phyloP scores from a whole-genome alignment of 139 green algal species.

The Raphidocelis subcapitata region DNA sequence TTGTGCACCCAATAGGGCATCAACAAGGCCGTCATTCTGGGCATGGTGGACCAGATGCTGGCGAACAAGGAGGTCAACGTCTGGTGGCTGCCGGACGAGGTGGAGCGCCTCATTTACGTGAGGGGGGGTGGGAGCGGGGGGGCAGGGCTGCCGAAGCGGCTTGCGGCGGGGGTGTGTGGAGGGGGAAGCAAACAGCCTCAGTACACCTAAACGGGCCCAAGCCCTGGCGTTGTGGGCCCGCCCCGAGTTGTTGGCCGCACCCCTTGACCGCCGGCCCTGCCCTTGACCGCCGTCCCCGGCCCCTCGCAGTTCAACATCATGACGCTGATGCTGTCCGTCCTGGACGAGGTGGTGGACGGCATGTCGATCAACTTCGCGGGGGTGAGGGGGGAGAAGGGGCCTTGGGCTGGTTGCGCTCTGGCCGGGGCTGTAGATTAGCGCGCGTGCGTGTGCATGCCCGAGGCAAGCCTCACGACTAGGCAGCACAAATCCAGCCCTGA shows the following conservation, averaged over 20 bases:
- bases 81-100: conserved; percentile 34
- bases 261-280: too few relatives aligned
- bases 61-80: conserved; percentile 32
- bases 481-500: too few relatives aligned
- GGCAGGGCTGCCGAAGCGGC: too few relatives aligned
- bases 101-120: conserved; percentile 27
- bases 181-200: too few relatives aligned
- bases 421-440: too few relatives aligned
- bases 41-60: conserved; percentile 30
- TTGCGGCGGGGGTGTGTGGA: too few relatives aligned
- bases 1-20: conserved; percentile 27
- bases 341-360: conserved; percentile 33
- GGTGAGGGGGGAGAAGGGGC: neutral
- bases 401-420: too few relatives aligned
- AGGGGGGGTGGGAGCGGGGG: neutral
- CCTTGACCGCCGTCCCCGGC: neutral
- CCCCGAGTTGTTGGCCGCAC: too few relatives aligned
- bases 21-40: conserved; percentile 30
- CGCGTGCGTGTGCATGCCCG: too few relatives aligned
- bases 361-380: conserved; percentile 29
- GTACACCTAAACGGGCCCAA: too few relatives aligned
- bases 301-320: conserved; percentile 7
- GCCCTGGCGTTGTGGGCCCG: too few relatives aligned
- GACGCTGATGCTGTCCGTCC: conserved; percentile 20
- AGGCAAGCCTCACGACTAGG: too few relatives aligned